phyloP scores from a whole-genome alignment of 2,329 filamentous ascomycete genomes.

The Pyrenophora teres region DNA sequence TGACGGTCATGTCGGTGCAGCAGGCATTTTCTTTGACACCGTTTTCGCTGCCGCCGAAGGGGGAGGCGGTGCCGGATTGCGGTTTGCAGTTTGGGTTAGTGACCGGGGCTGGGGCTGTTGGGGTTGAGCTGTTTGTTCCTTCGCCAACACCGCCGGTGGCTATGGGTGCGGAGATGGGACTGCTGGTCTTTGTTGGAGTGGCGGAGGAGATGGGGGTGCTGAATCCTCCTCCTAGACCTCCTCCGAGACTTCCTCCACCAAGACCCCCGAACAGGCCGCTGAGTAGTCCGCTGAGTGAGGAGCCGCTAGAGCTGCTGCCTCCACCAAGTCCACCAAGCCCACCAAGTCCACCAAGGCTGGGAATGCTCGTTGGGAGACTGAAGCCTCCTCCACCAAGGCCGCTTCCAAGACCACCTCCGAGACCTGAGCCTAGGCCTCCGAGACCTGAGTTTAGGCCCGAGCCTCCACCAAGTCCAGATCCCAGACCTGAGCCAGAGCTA shows the following conservation, averaged over 20 bases:
- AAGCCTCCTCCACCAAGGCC: neutral
- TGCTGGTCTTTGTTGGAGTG: neutral
- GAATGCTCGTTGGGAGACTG: neutral
- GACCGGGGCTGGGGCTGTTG: too few relatives aligned
- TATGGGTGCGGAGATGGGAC: neutral
- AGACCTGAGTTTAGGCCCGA: neutral
- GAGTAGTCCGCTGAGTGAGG: neutral
- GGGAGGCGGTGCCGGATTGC: slow-evolving; percentile 22
- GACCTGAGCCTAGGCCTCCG: neutral
- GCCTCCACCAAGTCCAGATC: neutral
- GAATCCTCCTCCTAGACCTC: slow-evolving; percentile 5
- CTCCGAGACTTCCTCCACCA: neutral
- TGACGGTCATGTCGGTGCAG: slow-evolving; percentile 51
- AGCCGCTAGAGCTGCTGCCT: neutral
- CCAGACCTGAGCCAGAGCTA: neutral
- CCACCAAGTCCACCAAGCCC: neutral
- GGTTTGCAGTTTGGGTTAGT: slow-evolving; percentile 26
- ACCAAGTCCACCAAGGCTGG: neutral
- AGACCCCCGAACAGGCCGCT: neutral
- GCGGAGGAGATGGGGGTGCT: neutral
- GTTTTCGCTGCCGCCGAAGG: slow-evolving; percentile 42
- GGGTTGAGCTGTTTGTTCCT: slow-evolving; percentile 21
- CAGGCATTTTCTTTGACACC: slow-evolving; percentile 43
- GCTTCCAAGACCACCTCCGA: too few relatives aligned
- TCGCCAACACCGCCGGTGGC: slow-evolving; percentile 1